Percentiles rank a stretch among this genome's conserved stretches.
phyloP scores from a whole-genome alignment of 352 stramenopile genomes.

The Globisporangium uncinulatum region DNA sequence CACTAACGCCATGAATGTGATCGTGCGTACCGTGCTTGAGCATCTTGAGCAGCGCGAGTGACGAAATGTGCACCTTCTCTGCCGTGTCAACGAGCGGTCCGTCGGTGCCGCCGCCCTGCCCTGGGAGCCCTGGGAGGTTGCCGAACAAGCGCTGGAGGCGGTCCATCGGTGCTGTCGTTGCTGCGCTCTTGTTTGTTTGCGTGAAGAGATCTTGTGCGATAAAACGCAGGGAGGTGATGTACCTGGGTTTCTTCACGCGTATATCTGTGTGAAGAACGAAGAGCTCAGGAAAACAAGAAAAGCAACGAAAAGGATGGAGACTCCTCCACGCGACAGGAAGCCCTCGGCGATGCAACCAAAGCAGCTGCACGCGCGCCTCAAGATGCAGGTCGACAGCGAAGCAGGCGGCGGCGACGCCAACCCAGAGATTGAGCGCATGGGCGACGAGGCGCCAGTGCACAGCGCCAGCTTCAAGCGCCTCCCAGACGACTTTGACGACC shows the following conservation, averaged over 20 bases:
- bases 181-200: no score
- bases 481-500: slow-evolving; percentile 72
- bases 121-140: slow-evolving; percentile 71
- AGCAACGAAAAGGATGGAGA: slow-evolving; percentile 39
- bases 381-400: slow-evolving; percentile 69
- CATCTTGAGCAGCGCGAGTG: slow-evolving; percentile 99
- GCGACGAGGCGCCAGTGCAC: slow-evolving; percentile 63
- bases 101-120: slow-evolving; percentile 77
- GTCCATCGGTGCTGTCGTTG: slow-evolving; percentile 40
- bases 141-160: slow-evolving; percentile 83
- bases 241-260: not conserved
- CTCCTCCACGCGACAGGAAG: slow-evolving; percentile 48
- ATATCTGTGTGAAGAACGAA: no score
- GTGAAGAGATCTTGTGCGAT: not conserved
- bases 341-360: slow-evolving; percentile 25
- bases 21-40: slow-evolving; percentile 93
- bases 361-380: slow-evolving; percentile 61
- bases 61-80: slow-evolving; percentile 99
- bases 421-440: slow-evolving; percentile 49
- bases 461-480: slow-evolving; percentile 41
- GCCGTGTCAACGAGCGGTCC: slow-evolving; percentile 94
- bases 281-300: not conserved
- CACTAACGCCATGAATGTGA: no score
- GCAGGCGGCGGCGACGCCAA: slow-evolving; percentile 46
- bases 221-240: not conserved